Base-by-base conservation (phyloP, 345 rosid species). In the Hibiscus mutabilis region DNA sequence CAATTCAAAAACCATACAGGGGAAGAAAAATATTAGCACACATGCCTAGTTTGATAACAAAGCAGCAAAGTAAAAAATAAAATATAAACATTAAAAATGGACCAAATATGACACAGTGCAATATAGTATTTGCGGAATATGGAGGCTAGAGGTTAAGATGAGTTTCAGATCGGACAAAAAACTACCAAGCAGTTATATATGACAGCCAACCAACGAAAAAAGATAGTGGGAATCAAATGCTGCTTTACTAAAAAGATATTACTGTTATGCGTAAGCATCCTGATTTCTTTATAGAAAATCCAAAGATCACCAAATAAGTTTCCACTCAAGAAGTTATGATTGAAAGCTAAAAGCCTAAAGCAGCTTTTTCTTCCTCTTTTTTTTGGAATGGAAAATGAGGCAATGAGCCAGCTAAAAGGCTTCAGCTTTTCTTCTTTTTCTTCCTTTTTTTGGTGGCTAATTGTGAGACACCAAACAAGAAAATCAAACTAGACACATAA, bases 1-100 rank as follows among this genome's bases (percentile, higher is more conserved):
- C 37, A 33, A 70, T 71, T 40, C 66, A 35, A 70, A 61, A 58
- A 24, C 47, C 13, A 60, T 10, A 69, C 44, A 27, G 16, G 62
- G 24, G 40, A 18, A 19, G 58, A 72, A 51, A 44, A 53, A 55
- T 0, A 21, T 46, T 8, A 31, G 29, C 58, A 33, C 33, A 40
- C 35, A 19, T 37, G 19, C 16, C 46, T 25, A 51, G 13, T 40
- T 27, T 24, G 25, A 51, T 57, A 19, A 35, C 12, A 52, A 67
- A 68, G 46, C 27, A 52, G 16, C 60, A 66, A 4, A 24, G 70
- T 46, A 3, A 42, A 21, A 65, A 16, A 37, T 37, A 37, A 37
- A 37, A 7, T 37, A 44, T 10, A 21, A 42, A 64, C 4, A 31
- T 21, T 51, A 66, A 56, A 15, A 35, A 33, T 21, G 35, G 8